phyloP scores from a whole-genome alignment of 2,329 filamentous ascomycete species.

The Talaromyces atroroseus region DNA sequence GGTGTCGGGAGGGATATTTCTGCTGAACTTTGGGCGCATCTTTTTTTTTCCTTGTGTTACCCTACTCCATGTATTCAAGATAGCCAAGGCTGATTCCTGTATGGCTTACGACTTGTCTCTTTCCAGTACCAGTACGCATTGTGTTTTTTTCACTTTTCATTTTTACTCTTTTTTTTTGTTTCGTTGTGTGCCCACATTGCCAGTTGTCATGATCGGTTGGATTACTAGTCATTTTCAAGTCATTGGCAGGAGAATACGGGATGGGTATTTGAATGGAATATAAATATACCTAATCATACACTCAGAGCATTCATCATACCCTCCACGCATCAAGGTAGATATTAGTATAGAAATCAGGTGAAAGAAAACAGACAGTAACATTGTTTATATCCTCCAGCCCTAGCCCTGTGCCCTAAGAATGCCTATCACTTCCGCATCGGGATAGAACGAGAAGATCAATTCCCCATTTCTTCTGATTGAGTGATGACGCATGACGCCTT shows the following conservation, averaged over 20 bases:
- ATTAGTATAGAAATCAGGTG: no score
- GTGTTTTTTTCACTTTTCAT: background rate
- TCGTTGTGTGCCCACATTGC: background rate
- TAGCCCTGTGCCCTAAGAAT: background rate
- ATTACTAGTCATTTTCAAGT: background rate
- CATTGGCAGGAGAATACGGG: background rate
- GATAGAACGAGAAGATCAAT: background rate
- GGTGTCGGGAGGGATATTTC: slow-evolving; percentile 11
- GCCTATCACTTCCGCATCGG: background rate
- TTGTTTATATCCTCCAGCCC: background rate
- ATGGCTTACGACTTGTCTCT: slow-evolving; percentile 5
- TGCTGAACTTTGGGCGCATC: slow-evolving; percentile 8
- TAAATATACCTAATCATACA: background rate
- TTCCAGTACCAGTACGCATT: background rate
- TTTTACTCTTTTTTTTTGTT: background rate
- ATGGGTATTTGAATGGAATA: background rate
- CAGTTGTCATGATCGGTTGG: background rate
- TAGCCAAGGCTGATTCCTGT: background rate
- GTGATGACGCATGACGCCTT: no score
- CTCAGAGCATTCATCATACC: no score
- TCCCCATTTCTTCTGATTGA: no score
- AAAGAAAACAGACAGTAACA: no score
- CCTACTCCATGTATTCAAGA: background rate
- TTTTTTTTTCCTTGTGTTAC: background rate
- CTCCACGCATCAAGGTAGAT: no score